Base-by-base conservation (phyloP, 1,284 basidiomycete species). In the Sutorius eximius region DNA sequence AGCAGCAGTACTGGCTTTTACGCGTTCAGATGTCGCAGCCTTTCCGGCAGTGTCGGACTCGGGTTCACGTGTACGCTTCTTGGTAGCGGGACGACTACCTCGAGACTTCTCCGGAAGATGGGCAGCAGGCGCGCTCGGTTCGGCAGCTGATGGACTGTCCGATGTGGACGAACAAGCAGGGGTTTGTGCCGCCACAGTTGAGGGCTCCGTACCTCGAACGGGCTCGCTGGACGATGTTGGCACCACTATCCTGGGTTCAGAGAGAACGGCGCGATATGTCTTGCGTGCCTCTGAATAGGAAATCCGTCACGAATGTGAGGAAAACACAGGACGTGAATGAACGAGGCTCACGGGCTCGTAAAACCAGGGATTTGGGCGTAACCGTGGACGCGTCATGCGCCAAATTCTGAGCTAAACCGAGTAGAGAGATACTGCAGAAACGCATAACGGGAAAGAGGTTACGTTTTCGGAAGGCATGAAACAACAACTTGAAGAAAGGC, bases 241-340 rank as follows among this genome's bases (percentile, higher is more conserved):
- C 11, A 88, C 70, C 12, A 90, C 77, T 9, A 89, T 66, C 49
- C 69, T 80, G 0, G 89, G 86, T 60, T 89, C 86, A 3, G 88
- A 89, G 16, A 91, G 72, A 0, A 91, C 79, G 0, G 89, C 85
- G 3, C 88, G 80, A 62, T 88, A 91, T 5, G 80, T 82, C 56
- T 73, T 75, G 12, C 82, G 80, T 3, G 79, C 80, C 63, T 81
- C 82, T 82, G 60, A 24, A 33, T 4, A n/a, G 13, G 8, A 5
- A 24, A 24, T 24, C 22, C 22, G 22, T 24, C 22, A 5, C 22
- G 5, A 22, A 15, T 9, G 9, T n/a, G 8, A 20, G 5, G 5
- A 34, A n/a, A 16, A 11, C 27, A 10, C 43, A 18, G 27, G 9
- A 24, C 3, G 3, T 16, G 37, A 44, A 41, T 2, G 3, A 11